phyloP scores from a whole-genome alignment of 352 stramenopile species.

The Peronosclerospora sorghi region DNA sequence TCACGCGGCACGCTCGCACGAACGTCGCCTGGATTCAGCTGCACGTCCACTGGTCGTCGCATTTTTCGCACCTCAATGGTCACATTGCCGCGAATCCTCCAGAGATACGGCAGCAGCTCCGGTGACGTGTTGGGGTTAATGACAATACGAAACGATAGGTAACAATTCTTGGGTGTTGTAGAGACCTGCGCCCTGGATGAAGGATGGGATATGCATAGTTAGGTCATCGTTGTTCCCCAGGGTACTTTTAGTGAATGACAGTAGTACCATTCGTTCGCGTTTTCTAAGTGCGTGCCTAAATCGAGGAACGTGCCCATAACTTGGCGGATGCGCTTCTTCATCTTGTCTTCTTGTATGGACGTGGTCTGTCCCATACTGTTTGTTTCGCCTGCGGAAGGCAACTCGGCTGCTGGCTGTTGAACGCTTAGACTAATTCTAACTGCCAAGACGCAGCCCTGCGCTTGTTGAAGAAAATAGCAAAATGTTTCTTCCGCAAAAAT shows the following conservation, averaged over 20 bases:
- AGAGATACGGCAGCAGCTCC: slow-evolving; percentile 64
- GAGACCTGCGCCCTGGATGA: slow-evolving; percentile 45
- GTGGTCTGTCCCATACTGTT: slow-evolving; percentile 53
- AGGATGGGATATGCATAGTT: slow-evolving; percentile 1
- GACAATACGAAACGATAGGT: slow-evolving; percentile 61
- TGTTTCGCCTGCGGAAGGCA: background rate
- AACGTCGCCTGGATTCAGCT: slow-evolving; percentile 19
- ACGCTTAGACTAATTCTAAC: background rate
- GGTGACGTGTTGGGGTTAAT: slow-evolving; percentile 48
- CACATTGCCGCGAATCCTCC: slow-evolving; percentile 58
- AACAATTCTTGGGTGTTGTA: slow-evolving; percentile 64
- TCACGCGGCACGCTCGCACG: slow-evolving; percentile 12
- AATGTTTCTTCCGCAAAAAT: no score
- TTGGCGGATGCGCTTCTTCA: slow-evolving; percentile 58
- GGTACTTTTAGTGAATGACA: background rate
- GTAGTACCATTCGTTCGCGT: slow-evolving; percentile 65
- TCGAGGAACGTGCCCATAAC: slow-evolving; percentile 64
- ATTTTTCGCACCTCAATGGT: slow-evolving; percentile 65
- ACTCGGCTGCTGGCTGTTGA: no score
- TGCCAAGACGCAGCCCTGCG: background rate
- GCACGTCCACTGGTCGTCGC: slow-evolving; percentile 31
- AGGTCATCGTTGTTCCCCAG: background rate
- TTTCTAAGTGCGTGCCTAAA: slow-evolving; percentile 56
- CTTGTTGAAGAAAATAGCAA: slow-evolving; percentile 12
- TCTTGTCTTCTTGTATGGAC: slow-evolving; percentile 58